A percentile compares a stretch with the other conserved stretches of the same genome.
Conservation (phyloP, 345 rosid genomes). For the Citrus hindsii region DNA sequence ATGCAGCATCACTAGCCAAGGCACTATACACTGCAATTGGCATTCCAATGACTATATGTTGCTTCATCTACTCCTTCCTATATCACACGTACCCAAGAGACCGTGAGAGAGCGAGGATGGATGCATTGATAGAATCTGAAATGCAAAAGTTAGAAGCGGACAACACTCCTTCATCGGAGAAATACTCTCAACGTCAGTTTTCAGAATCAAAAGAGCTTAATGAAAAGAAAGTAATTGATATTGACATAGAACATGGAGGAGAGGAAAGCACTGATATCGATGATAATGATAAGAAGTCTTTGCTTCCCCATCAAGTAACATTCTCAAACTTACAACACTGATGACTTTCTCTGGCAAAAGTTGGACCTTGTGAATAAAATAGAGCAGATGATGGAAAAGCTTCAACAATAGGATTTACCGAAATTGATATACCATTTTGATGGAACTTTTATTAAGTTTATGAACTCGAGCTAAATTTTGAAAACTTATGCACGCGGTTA, state of each 20-base stretch:
- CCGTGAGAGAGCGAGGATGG: slow-evolving; percentile 73
- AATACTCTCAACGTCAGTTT: neutral
- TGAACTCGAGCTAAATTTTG: too few relatives aligned
- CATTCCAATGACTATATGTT: slow-evolving; percentile 69
- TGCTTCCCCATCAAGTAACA: slow-evolving; percentile 14
- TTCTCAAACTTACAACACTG: neutral
- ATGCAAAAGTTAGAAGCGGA: slow-evolving; percentile 41
- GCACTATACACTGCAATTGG: slow-evolving; percentile 75
- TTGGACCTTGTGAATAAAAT: neutral
- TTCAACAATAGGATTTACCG: neutral
- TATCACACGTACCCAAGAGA: slow-evolving; percentile 78
- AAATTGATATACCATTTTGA: neutral
- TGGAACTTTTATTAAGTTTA: too few relatives aligned
- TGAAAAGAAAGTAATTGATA: slow-evolving; percentile 13
- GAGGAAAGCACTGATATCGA: slow-evolving; percentile 25
- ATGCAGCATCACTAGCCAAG: slow-evolving; percentile 73
- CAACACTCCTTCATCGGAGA: neutral
- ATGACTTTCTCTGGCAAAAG: neutral
- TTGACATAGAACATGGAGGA: slow-evolving; percentile 17
- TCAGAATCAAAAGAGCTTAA: slow-evolving; percentile 12
- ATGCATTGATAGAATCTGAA: slow-evolving; percentile 66
- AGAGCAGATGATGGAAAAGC: neutral
- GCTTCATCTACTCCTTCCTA: slow-evolving; percentile 73
- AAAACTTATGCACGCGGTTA: neutral
- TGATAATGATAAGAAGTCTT: slow-evolving; percentile 31